A percentile compares a stretch with the other conserved stretches of the same genome.
phyloP scores from a whole-genome alignment of 345 rosid species.

The Odontarrhena argentea region DNA sequence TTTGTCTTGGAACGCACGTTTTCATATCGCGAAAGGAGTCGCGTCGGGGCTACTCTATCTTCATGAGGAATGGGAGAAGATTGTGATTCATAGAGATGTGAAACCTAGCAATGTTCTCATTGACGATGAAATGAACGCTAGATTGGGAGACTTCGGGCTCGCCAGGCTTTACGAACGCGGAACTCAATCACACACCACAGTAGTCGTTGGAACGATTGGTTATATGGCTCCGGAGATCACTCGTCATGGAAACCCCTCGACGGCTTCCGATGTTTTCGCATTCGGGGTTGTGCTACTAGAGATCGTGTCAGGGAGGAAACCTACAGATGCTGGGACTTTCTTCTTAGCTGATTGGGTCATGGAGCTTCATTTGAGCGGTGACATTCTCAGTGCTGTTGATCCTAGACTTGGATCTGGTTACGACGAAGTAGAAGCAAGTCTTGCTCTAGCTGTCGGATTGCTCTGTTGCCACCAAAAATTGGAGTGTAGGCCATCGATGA shows the following conservation, averaged over 20 bases:
- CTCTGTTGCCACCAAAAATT: conserved; percentile 55
- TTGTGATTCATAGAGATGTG: conserved; percentile 47
- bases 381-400: conserved; percentile 51
- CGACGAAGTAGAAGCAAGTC: conserved; percentile 46
- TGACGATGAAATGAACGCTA: conserved; percentile 46
- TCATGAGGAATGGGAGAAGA: conserved; percentile 69
- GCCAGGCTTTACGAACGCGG: conserved; percentile 67
- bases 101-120: conserved; percentile 42
- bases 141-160: conserved; percentile 67
- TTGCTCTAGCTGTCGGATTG: conserved; percentile 55
- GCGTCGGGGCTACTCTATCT: conserved; percentile 58
- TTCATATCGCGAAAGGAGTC: conserved; percentile 51
- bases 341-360: conserved; percentile 42
- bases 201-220: conserved; percentile 56
- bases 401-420: conserved; percentile 46
- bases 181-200: conserved; percentile 48
- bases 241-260: conserved; percentile 35
- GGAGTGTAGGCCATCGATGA: conserved; percentile 58
- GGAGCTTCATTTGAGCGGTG: conserved; percentile 32
- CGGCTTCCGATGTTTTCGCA: conserved; percentile 43
- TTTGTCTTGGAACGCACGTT: conserved; percentile 53
- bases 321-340: conserved; percentile 37
- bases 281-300: conserved; percentile 41
- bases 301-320: conserved; percentile 40
- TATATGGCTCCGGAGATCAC: conserved; percentile 44